A percentile compares a stretch with the other conserved stretches of the same genome.
phyloP scores from a whole-genome alignment of 371 early-diverging fungal genomes.

The Syncephalastrum contaminatum region DNA sequence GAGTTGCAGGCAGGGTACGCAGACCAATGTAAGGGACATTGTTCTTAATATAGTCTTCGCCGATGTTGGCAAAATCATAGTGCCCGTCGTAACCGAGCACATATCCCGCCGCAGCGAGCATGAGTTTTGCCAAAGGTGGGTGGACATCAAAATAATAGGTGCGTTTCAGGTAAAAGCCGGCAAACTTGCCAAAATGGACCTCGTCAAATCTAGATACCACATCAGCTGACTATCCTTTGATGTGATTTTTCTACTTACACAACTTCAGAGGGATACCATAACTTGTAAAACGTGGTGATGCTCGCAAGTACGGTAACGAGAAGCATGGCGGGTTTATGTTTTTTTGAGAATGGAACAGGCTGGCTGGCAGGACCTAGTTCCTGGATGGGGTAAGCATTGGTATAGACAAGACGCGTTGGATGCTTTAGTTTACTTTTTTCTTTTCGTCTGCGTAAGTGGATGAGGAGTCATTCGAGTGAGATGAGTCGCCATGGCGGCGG shows the following conservation, averaged over 20 bases:
- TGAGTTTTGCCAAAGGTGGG: constrained; percentile 98
- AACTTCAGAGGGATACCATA: constrained; percentile 68
- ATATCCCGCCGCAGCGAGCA: constrained; percentile 85
- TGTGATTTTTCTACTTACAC: constrained; percentile 45
- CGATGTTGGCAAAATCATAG: constrained; percentile 93
- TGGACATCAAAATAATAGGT: constrained; percentile 99
- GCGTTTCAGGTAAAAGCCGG: constrained; percentile 90
- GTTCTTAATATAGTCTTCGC: constrained; percentile 83
- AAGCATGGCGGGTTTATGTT: constrained; percentile 5
- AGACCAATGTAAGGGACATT: constrained; percentile 90
- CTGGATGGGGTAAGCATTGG: no score
- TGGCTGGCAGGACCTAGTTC: not conserved
- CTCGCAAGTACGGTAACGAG: constrained; percentile 15
- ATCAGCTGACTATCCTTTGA: no score
- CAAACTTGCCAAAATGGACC: constrained; percentile 99
- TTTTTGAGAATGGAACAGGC: not conserved
- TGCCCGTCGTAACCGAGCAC: constrained; percentile 92
- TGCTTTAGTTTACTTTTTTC: constrained; percentile 1
- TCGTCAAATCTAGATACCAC: constrained; percentile 72
- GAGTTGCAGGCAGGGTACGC: constrained; percentile 76
- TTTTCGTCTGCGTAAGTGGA: constrained; percentile 2
- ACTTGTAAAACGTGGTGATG: constrained; percentile 43
- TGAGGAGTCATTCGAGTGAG: no score
- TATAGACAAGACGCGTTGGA: no score
- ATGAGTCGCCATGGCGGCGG: no score